Evolutionary conservation across 2,329 filamentous ascomycete genomes (phyloP).

Genomic region (Hypomyces perniciosus): DNA sequence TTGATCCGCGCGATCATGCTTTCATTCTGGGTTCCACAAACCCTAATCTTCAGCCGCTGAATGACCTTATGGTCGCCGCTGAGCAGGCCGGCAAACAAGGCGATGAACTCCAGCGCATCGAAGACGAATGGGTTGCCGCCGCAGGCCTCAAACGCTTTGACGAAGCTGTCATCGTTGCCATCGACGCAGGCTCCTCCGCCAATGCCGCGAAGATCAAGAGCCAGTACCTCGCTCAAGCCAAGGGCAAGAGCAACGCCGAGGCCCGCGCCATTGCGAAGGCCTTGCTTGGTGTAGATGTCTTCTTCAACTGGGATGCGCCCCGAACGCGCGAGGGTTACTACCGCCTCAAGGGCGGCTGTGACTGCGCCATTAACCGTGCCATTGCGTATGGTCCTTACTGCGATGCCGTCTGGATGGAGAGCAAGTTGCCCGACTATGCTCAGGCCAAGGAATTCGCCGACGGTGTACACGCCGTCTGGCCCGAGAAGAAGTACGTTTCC

Average conservation of each 20-base stretch:
- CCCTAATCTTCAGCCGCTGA: slow-evolving; percentile 72
- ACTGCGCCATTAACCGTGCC: slow-evolving; percentile 85
- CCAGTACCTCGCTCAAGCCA: slow-evolving; percentile 60
- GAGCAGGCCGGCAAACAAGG: slow-evolving; percentile 78
- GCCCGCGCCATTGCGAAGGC: slow-evolving; percentile 71
- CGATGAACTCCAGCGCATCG: slow-evolving; percentile 76
- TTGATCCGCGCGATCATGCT: slow-evolving; percentile 89
- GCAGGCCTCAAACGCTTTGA: slow-evolving; percentile 83
- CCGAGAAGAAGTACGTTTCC: slow-evolving; percentile 79
- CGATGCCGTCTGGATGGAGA: slow-evolving; percentile 99
- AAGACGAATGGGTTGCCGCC: slow-evolving; percentile 78
- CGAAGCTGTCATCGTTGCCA: slow-evolving; percentile 79
- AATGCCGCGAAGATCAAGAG: slow-evolving; percentile 65
- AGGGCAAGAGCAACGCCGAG: slow-evolving; percentile 83
- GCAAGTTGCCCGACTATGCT: slow-evolving; percentile 83
- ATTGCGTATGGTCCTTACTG: slow-evolving; percentile 88
- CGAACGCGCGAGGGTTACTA: slow-evolving; percentile 94
- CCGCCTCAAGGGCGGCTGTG: slow-evolving; percentile 82
- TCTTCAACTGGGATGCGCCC: slow-evolving; percentile 93
- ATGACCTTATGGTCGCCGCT: slow-evolving; percentile 84
- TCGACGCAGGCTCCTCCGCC: slow-evolving; percentile 59
- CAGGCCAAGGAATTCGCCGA: slow-evolving; percentile 92
- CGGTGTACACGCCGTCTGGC: slow-evolving; percentile 90
- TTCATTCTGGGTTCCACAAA: slow-evolving; percentile 93
- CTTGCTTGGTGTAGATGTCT: slow-evolving; percentile 72